Base-by-base conservation (phyloP, 2,329 filamentous ascomycete genomes). In the Ophiostoma fasciatum region DNA sequence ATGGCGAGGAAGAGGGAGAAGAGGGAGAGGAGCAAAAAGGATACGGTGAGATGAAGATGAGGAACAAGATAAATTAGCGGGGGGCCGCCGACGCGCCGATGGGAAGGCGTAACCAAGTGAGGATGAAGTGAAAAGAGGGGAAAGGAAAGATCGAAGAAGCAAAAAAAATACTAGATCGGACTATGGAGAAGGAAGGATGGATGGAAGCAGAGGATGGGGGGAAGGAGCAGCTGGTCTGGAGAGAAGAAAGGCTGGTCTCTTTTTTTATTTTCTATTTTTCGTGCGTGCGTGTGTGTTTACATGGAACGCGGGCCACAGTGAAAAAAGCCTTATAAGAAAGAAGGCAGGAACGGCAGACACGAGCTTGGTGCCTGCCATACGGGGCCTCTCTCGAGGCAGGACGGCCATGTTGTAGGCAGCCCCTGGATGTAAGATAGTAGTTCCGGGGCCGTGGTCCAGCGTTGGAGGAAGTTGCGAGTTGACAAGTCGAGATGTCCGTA, bases 401-500 rank as follows among this genome's bases (percentile, higher is more conserved):
- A 23, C 7, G 7, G 21, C 21, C 21, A 7, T 23, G n/a, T n/a
- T n/a, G n/a, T n/a, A n/a, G n/a, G n/a, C n/a, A n/a, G n/a, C n/a
- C n/a, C n/a, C n/a, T n/a, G n/a, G n/a, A n/a, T n/a, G n/a, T n/a
- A n/a, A n/a, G n/a, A n/a, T n/a, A n/a, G n/a, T n/a, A n/a, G n/a
- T n/a, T n/a, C n/a, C n/a, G n/a, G 21, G n/a, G 23, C 6, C 23
- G 23, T 4, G 64, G 63, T 62, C 63, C 58, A 68, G 65, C 63
- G 71, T 69, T 64, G 61, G 56, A 69, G 64, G 68, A 71, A 71
- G 61, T 64, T 65, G 62, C 23, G 11, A 13, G 23, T 26, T 26
- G 23, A 26, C 23, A 26, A 26, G 23, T 26, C 23, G 11, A 12
- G 23, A 26, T 26, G 11, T 23, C 21, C 21, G 21, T 7, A 55